Percentiles rank a stretch among this genome's conserved stretches.
Conservation (phyloP, 2,329 filamentous ascomycete genomes). For the Fusarium tuaranense region DNA sequence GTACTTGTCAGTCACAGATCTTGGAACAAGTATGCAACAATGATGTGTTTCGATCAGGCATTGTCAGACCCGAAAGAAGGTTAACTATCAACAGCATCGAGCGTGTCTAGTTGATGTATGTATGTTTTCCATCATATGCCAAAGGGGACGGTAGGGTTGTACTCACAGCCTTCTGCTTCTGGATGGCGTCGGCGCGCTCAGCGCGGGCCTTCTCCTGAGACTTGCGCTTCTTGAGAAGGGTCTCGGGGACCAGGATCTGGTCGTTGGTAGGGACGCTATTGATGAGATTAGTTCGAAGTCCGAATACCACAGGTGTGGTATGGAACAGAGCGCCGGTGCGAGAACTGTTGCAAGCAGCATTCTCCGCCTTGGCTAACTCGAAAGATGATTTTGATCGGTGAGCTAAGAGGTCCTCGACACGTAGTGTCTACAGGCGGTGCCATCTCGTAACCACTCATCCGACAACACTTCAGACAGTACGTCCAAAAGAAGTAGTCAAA, state of each 20-base stretch:
- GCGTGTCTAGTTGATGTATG: conserved; percentile 90
- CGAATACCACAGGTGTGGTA: conserved; percentile 66
- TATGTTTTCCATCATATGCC: conserved; percentile 89
- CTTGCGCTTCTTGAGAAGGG: conserved; percentile 99
- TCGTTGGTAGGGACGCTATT: conserved; percentile 88
- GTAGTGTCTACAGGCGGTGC: background rate
- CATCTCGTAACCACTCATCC: conserved; percentile 68
- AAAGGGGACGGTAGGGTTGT: conserved; percentile 48
- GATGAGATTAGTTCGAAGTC: conserved; percentile 85
- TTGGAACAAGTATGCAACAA: conserved; percentile 28
- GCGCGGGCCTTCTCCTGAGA: conserved; percentile 99
- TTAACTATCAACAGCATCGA: conserved; percentile 99
- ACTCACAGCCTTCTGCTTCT: conserved; percentile 93
- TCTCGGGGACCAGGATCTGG: conserved; percentile 98
- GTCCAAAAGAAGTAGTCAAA: conserved; percentile 55
- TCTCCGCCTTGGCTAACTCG: conserved; percentile 91
- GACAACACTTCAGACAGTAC: conserved; percentile 76
- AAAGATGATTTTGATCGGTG: conserved; percentile 83
- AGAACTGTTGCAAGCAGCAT: conserved; percentile 96
- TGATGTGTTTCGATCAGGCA: conserved; percentile 47
- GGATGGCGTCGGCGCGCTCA: conserved; percentile 80
- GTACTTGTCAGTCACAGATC: conserved; percentile 52
- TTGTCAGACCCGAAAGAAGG: conserved; percentile 99
- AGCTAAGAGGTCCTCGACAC: conserved; percentile 53
- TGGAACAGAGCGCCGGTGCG: conserved; percentile 81